Conservation (phyloP, 495 filamentous ascomycete genomes). For the Annulohypoxylon nitens region DNA sequence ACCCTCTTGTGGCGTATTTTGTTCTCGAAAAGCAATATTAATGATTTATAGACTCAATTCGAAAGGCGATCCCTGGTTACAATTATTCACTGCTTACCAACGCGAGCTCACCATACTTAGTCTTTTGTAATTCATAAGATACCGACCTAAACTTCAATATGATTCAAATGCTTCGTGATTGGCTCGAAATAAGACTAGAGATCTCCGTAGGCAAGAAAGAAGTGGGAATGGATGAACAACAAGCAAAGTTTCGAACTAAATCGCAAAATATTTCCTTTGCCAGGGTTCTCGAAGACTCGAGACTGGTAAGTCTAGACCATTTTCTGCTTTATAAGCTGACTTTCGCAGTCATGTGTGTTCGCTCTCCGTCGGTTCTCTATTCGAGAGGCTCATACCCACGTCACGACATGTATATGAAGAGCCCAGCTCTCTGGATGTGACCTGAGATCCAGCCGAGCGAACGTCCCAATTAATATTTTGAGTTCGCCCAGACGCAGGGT, state of each 20-base stretch:
- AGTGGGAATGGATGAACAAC: slow-evolving; percentile 11
- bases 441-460: neutral
- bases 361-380: neutral
- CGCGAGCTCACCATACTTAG: slow-evolving; percentile 1
- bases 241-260: slow-evolving; percentile 26
- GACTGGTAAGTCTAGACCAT: neutral
- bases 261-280: neutral
- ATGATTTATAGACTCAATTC: slow-evolving; percentile 47
- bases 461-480: slow-evolving; percentile 5
- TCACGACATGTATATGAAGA: slow-evolving; percentile 14
- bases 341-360: neutral
- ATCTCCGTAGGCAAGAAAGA: neutral
- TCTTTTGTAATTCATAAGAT: slow-evolving; percentile 18
- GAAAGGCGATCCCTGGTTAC: slow-evolving; percentile 30
- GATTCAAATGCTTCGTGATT: slow-evolving; percentile 25
- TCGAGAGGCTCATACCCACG: slow-evolving; percentile 13
- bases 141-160: slow-evolving; percentile 15
- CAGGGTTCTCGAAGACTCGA: neutral
- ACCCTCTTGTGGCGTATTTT: slow-evolving; percentile 42
- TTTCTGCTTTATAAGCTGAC: slow-evolving; percentile 7
- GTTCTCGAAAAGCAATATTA: slow-evolving; percentile 40
- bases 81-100: slow-evolving; percentile 4
- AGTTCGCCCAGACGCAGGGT: slow-evolving; percentile 21
- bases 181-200: neutral
- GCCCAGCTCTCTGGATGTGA: slow-evolving; percentile 27